Evolutionary conservation across 129 eudicot species (phyloP), one percentile per base, ranked within the genome.

Genomic region (Dittrichia graveolens): DNA sequence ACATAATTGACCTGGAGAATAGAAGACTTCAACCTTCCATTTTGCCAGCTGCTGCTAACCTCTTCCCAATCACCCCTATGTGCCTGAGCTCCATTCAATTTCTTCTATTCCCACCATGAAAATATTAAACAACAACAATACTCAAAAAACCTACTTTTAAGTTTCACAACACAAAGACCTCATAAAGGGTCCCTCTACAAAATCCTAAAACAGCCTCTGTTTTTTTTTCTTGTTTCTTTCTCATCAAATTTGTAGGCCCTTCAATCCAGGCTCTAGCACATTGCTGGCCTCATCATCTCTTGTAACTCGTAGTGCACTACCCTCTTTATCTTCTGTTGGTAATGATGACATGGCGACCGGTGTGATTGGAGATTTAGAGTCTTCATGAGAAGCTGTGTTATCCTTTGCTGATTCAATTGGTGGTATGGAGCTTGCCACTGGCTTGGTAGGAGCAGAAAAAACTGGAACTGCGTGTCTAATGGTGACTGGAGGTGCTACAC

Each of bases 401-500:
- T 55, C 16, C 42, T 42, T 38, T 13, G 37, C 77, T 47, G 31
- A 24, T 24, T 72, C 77, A 45, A 15, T 3, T 45, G 57, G 43
- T 14, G 56, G 11, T 31, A 56, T 13, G 39, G 65, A 18, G 44
- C 44, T 34, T 41, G 66, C 16, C 42, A 12, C 50, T 43, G 76
- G 58, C 67, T 44, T 58, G 37, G 56, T 59, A 13, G 80, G 80
- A 78, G 77, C 72, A 42, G 71, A 62, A 34, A 53, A 78, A 37
- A 57, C 64, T 1, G 81, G 76, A 24, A 77, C 58, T 0, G 76
- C 48, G 31, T 77, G 81, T 50, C 82, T 63, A 45, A 78, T 19
- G 56, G 81, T 79, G 19, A 83, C 87, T 5, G 87, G 84, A 65
- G 87, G 83, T 56, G 84, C 83, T 9, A 48, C 61, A 82, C 74